phyloP scores from a whole-genome alignment of 352 stramenopile genomes.

The Globisporangium yorkense region DNA sequence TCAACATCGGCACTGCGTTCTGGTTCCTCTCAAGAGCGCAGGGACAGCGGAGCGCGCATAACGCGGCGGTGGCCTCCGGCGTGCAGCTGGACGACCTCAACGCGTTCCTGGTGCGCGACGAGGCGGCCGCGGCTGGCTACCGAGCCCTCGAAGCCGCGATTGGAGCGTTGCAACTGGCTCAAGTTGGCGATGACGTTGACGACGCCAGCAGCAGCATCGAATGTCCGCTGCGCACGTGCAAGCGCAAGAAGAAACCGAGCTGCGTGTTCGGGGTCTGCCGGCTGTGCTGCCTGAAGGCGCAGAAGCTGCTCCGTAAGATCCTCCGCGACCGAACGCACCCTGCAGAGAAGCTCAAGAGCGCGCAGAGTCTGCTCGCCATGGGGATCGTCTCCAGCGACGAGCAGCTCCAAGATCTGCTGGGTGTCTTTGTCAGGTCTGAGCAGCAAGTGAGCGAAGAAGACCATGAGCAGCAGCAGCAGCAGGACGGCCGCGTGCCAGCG shows the following conservation, averaged over 20 bases:
- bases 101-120: constrained; percentile 26
- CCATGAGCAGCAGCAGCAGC: too few species aligned
- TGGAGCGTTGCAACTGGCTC: constrained; percentile 17
- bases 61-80: background rate
- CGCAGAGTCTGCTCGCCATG: constrained; percentile 23
- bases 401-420: constrained; percentile 15
- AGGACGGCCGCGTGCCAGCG: background rate
- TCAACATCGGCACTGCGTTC: constrained; percentile 96
- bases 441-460: background rate
- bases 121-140: background rate
- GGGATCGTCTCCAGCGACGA: constrained; percentile 14
- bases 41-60: constrained; percentile 23
- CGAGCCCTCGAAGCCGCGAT: constrained; percentile 21
- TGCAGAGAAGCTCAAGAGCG: constrained; percentile 7
- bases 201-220: background rate
- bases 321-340: constrained; percentile 6
- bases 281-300: constrained; percentile 42
- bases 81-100: constrained; percentile 28
- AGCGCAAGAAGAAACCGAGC: constrained; percentile 34
- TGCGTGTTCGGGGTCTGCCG: constrained; percentile 43
- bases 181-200: constrained; percentile 10
- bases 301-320: constrained; percentile 23
- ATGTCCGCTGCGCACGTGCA: constrained; percentile 35
- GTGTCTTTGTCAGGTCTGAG: constrained; percentile 4
- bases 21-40: constrained; percentile 90